Conservation (phyloP, 2,329 filamentous ascomycete genomes). For the Torrubiella hemipterigena region DNA sequence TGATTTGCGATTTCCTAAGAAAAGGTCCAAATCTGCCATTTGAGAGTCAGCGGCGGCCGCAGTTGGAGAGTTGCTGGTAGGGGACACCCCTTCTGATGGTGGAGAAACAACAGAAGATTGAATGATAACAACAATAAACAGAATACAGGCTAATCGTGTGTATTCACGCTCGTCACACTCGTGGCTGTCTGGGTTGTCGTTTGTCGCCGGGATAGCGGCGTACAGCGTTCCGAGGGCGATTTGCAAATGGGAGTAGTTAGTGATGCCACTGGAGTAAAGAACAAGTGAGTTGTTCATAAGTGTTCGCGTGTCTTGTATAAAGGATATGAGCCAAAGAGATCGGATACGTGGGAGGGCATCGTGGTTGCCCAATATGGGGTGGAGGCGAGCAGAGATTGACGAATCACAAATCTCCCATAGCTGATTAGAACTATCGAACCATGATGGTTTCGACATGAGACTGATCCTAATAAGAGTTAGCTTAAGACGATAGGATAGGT, state of each 20-base stretch:
- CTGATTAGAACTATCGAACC: constrained; percentile 5
- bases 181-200: background rate
- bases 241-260: constrained; percentile 1
- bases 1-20: background rate
- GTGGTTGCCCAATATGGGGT: background rate
- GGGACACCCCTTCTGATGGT: no score
- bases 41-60: background rate
- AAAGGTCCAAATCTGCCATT: background rate
- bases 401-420: constrained; percentile 2
- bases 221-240: background rate
- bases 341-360: constrained; percentile 1
- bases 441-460: constrained; percentile 2
- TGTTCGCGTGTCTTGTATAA: constrained; percentile 4
- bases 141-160: background rate
- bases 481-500: background rate
- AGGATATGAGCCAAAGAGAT: constrained; percentile 3
- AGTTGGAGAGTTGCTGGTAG: background rate
- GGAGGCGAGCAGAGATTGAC: background rate
- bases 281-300: constrained; percentile 3
- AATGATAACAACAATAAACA: background rate
- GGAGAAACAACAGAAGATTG: background rate
- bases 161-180: background rate
- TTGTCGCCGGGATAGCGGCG: background rate
- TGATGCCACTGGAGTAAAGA: constrained; percentile 1
- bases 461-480: background rate